phyloP scores from a whole-genome alignment of 2,329 filamentous ascomycete species.

The Neophaeococcomyces mojaviensis region DNA sequence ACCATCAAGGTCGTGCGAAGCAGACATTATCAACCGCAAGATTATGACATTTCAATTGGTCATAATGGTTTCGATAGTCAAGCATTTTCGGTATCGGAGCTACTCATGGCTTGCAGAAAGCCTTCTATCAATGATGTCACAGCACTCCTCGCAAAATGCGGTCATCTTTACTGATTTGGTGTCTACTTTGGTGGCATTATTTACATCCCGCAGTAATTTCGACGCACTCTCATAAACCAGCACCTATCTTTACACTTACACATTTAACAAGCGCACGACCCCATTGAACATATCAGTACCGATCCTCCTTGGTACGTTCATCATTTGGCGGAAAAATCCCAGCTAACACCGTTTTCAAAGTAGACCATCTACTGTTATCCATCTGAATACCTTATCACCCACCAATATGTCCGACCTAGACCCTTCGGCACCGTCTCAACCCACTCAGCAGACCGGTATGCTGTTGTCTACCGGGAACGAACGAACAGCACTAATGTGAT shows the following conservation, averaged over 20 bases:
- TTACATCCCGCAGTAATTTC: background rate
- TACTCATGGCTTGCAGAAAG: too few relatives aligned
- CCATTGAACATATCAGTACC: too few relatives aligned
- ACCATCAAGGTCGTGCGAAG: too few relatives aligned
- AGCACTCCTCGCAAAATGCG: background rate
- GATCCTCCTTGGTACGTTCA: too few relatives aligned
- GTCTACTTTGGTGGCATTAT: background rate
- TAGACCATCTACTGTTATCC: background rate
- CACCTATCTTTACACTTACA: too few relatives aligned
- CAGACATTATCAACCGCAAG: too few relatives aligned
- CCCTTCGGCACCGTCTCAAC: constrained; percentile 24
- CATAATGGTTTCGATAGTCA: too few relatives aligned
- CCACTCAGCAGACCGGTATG: constrained; percentile 21
- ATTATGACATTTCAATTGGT: too few relatives aligned
- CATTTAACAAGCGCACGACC: too few relatives aligned
- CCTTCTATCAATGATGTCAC: constrained; percentile 1
- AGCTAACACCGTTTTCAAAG: background rate
- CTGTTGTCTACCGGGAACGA: background rate
- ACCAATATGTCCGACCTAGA: constrained; percentile 20
- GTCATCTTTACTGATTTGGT: background rate
- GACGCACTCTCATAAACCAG: background rate
- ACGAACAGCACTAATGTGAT: background rate
- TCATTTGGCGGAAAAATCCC: too few relatives aligned
- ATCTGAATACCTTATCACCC: background rate
- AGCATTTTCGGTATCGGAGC: too few relatives aligned